phyloP scores from a whole-genome alignment of 2,329 filamentous ascomycete genomes.

The Cladosporium sp. region DNA sequence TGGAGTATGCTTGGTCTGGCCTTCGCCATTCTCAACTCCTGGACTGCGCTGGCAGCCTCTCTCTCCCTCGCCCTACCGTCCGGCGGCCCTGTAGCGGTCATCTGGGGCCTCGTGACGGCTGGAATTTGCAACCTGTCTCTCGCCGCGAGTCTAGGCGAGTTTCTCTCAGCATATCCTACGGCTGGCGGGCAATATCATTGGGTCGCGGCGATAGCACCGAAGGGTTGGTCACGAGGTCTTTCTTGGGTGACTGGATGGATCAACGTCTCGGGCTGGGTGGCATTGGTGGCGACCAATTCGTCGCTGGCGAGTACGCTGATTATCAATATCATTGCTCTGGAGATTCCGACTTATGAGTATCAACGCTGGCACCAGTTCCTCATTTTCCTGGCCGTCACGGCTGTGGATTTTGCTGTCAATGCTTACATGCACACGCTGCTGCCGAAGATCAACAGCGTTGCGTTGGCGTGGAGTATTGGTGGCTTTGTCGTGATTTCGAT shows the following conservation, averaged over 20 bases:
- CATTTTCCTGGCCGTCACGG: slow-evolving; percentile 59
- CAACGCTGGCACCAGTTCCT: slow-evolving; percentile 65
- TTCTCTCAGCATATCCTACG: slow-evolving; percentile 60
- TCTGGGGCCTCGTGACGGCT: slow-evolving; percentile 54
- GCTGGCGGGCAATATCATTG: slow-evolving; percentile 61
- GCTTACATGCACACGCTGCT: slow-evolving; percentile 57
- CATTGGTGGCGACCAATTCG: slow-evolving; percentile 60
- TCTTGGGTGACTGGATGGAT: slow-evolving; percentile 68
- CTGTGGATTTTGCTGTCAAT: slow-evolving; percentile 58
- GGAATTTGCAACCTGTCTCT: slow-evolving; percentile 62
- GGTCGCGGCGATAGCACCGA: slow-evolving; percentile 60
- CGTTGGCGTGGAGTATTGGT: slow-evolving; percentile 62
- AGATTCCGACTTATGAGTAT: slow-evolving; percentile 52
- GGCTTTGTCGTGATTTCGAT: slow-evolving; percentile 65
- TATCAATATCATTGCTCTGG: slow-evolving; percentile 56
- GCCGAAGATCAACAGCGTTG: slow-evolving; percentile 60
- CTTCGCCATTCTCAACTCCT: slow-evolving; percentile 57
- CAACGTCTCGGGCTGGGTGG: slow-evolving; percentile 62
- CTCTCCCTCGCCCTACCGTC: slow-evolving; percentile 58
- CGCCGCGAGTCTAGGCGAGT: slow-evolving; percentile 63
- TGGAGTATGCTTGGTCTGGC: slow-evolving; percentile 55
- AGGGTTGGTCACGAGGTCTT: slow-evolving; percentile 53
- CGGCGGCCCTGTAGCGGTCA: slow-evolving; percentile 62
- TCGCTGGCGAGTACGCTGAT: slow-evolving; percentile 62
- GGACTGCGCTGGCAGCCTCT: slow-evolving; percentile 54